These are phyloP conservation scores for Trichoderma oligosporum DNA, from an alignment of 2,329 filamentous ascomycete genomes.

Conservation along the genomic window DNA sequence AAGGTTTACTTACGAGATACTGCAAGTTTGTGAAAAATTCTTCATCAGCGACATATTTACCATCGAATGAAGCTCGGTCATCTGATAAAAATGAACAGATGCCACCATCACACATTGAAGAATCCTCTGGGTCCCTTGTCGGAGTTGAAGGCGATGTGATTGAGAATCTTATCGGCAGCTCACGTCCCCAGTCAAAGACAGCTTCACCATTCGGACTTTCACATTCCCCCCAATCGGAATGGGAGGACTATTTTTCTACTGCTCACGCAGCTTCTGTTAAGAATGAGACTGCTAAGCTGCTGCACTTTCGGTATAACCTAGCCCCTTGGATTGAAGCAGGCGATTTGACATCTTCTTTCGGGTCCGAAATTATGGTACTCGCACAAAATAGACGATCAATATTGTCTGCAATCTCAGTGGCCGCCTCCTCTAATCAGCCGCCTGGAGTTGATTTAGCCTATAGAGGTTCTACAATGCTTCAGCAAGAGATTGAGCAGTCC, in stretches of 20 bases:
- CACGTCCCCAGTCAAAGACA: not conserved
- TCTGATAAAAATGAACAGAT: not conserved
- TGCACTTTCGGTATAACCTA: constrained; percentile 25
- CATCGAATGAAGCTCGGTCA: not conserved
- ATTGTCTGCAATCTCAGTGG: constrained; percentile 10
- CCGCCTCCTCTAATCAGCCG: constrained; percentile 19
- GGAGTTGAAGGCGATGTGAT: not conserved
- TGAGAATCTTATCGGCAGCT: not conserved
- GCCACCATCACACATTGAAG: not conserved
- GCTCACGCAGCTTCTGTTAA: constrained; percentile 4
- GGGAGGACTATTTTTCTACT: constrained; percentile 24
- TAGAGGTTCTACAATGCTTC: not conserved
- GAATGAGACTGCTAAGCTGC: constrained; percentile 19
- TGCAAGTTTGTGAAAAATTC: constrained; percentile 4
- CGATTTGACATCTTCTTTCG: constrained; percentile 19
- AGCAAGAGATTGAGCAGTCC: not conserved
- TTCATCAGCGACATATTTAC: not conserved
- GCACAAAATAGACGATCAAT: constrained; percentile 18
- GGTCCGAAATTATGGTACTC: constrained; percentile 22
- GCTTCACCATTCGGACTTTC: not conserved
- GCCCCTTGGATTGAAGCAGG: constrained; percentile 25
- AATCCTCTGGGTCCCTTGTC: not conserved
- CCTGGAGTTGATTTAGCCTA: not conserved
- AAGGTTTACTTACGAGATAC: not conserved
- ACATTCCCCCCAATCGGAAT: constrained; percentile 17